Conservation (phyloP, 116 monocot species). For the Posidonia oceanica region DNA sequence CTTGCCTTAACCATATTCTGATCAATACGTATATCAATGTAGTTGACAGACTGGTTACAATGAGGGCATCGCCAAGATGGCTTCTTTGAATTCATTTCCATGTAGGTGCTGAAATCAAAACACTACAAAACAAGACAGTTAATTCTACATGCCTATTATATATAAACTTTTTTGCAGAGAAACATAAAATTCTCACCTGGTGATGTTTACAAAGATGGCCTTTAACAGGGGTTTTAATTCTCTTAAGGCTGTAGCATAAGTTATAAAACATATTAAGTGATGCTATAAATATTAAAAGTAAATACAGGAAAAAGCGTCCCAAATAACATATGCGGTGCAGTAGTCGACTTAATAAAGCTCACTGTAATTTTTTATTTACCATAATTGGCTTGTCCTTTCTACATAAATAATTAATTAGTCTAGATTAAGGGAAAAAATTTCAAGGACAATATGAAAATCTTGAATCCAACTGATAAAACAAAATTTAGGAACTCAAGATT, state of each 20-base stretch:
- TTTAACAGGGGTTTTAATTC: conserved; percentile 80
- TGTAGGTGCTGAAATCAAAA: conserved; percentile 87
- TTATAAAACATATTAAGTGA: background rate
- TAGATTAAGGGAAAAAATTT: no score
- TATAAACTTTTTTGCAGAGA: background rate
- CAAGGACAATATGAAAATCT: no score
- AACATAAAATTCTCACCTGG: conserved; percentile 43
- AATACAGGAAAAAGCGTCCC: no score
- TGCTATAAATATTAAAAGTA: no score
- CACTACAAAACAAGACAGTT: conserved; percentile 35
- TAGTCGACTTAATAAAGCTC: no score
- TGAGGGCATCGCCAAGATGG: conserved; percentile 86
- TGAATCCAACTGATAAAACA: no score
- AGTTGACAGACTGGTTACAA: conserved; percentile 71
- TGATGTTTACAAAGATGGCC: conserved; percentile 85
- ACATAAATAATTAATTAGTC: no score
- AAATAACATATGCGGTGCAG: no score
- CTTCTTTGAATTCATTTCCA: conserved; percentile 78
- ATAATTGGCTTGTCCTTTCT: no score
- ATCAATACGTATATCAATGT: conserved; percentile 66
- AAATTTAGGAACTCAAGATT: no score
- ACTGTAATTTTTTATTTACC: no score
- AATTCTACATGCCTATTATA: background rate
- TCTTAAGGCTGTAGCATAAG: conserved; percentile 52
- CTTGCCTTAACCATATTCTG: conserved; percentile 76